phyloP scores from a whole-genome alignment of 345 rosid genomes.

The Populus pruinosa region DNA sequence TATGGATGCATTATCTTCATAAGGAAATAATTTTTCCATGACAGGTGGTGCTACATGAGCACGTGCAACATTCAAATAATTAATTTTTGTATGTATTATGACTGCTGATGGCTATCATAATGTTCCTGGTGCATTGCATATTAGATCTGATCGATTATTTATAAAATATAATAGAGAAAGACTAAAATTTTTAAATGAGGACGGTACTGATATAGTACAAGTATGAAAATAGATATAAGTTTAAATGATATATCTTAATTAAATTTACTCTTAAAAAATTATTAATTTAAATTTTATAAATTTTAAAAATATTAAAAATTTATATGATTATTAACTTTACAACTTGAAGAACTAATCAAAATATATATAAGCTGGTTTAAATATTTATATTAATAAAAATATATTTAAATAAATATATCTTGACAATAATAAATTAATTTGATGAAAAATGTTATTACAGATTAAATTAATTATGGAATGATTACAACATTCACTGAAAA shows the following conservation, averaged over 20 bases:
- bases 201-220: not conserved
- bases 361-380: fast-evolving
- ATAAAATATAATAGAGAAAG: not conserved
- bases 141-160: not conserved
- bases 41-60: too few species aligned
- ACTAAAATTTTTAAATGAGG: not conserved
- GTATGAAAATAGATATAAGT: too few species aligned
- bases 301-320: fast-evolving
- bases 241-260: fast-evolving
- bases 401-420: not conserved
- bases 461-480: not conserved
- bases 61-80: not conserved
- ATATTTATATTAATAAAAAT: not conserved
- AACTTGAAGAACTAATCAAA: fast-evolving
- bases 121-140: too few species aligned
- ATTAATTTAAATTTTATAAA: fast-evolving
- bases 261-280: fast-evolving
- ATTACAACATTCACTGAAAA: not conserved
- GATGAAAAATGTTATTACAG: fast-evolving
- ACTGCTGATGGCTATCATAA: not conserved
- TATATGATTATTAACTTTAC: fast-evolving
- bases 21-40: not conserved
- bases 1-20: not conserved
- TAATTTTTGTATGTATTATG: not conserved
- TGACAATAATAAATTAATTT: not conserved